Evolutionary conservation across 2,329 filamentous ascomycete genomes (phyloP).

Genomic region (Aspergillus pseudoglaucus): DNA sequence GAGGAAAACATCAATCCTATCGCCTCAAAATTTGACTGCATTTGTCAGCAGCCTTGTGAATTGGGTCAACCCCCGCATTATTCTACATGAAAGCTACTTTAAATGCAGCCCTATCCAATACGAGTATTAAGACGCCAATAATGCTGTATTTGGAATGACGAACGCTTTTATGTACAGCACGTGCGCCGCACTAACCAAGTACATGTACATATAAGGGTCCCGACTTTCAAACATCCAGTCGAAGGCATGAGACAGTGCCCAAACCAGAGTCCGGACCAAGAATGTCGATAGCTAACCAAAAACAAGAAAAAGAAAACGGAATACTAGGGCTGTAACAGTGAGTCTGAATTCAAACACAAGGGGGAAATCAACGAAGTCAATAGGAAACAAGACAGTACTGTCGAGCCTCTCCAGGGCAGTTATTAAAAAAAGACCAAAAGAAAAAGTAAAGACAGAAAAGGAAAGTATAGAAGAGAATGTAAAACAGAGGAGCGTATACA

Average conservation of each 20-base stretch:
- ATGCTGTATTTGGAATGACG: slow-evolving; percentile 12
- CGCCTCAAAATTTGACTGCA: too few species aligned
- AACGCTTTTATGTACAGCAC: slow-evolving; percentile 27
- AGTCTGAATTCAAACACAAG: slow-evolving; percentile 9
- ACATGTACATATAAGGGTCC: slow-evolving; percentile 26
- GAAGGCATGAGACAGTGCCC: slow-evolving; percentile 12
- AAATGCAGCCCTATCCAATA: background rate
- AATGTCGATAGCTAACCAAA: slow-evolving; percentile 16
- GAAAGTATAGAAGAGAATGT: slow-evolving; percentile 13
- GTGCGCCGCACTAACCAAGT: slow-evolving; percentile 17
- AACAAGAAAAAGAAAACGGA: slow-evolving; percentile 12
- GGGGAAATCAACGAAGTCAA: background rate
- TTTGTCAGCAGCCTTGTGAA: too few species aligned
- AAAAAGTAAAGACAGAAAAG: slow-evolving; percentile 3
- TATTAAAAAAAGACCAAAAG: slow-evolving; percentile 7
- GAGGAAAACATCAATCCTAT: too few species aligned
- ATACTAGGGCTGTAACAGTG: slow-evolving; percentile 8
- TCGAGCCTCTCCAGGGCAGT: slow-evolving; percentile 11
- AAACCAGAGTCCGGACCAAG: slow-evolving; percentile 15
- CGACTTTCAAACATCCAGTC: slow-evolving; percentile 10
- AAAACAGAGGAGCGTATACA: slow-evolving; percentile 20
- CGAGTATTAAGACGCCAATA: background rate
- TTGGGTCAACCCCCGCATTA: too few species aligned
- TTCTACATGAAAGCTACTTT: too few species aligned
- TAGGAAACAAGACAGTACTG: slow-evolving; percentile 10